Base-by-base conservation (phyloP, 768 basidiomycete species). In the Lepiota venenata region DNA sequence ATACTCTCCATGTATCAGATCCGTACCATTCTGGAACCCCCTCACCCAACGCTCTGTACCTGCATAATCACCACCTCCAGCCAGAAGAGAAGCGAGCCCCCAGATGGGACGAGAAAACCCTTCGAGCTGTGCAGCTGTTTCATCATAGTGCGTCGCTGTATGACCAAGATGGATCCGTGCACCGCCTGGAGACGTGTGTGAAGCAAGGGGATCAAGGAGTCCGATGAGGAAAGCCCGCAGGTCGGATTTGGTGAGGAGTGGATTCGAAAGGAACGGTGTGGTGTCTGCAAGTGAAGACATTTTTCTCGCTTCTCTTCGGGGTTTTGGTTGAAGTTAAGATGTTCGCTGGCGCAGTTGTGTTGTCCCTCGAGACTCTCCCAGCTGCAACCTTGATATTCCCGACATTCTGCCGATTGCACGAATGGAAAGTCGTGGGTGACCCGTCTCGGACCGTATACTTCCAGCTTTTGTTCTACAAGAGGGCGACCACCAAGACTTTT, bases 61-160 rank as follows among this genome's bases (percentile, higher is more conserved):
- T 20, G 70, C 68, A 62, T 87, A 88, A 7, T 72, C 66, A 3
- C 78, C 81, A 10, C 87, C 87, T 0, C 87, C 87, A 2, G 78
- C 80, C 3, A 88, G 70, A 4, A 89, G 71, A 3, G 85, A 78
- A 0, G 85, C 80, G 3, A 89, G 73, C 6, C 85, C 88, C 88
- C 88, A 90, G 39, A 89, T 77, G 0, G 88, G 88, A 5, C 88
- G 76, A 4, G 87, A 84, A 61, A 88, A 91, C 4, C 86, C 84
- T 63, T 91, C 87, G 45, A 90, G 77, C 51, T 88, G 85, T 2
- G 85, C 83, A 20, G 88, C 86, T 14, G 74, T 69, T 48, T 87
- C 83, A 64, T 90, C 87, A 64, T 81, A 88, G 62, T 88, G 88
- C 0, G 87, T 88, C 10, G 80, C 87, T 27, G 25, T 25, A 5